Conservation (phyloP, 345 rosid genomes). For the Syzygium aqueum region DNA sequence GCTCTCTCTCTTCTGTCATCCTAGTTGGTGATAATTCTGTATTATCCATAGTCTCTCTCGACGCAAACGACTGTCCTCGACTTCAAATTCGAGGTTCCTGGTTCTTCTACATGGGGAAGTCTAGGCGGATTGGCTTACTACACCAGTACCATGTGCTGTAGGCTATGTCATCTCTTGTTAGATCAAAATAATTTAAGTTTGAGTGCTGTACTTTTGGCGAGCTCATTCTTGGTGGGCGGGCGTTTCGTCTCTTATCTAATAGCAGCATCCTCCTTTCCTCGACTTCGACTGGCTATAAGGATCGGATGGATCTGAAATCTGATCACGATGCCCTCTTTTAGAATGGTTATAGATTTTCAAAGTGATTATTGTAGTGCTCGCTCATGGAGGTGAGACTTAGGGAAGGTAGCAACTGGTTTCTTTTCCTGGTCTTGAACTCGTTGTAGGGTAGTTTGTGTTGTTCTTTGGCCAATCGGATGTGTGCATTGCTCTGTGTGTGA, state of each 20-base stretch:
- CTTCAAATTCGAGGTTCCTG: background rate
- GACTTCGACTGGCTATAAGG: background rate
- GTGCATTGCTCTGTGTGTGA: background rate
- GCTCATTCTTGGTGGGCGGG: background rate
- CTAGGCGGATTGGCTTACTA: background rate
- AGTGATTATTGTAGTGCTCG: background rate
- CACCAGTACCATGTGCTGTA: background rate
- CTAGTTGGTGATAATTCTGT: background rate
- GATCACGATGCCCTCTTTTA: background rate
- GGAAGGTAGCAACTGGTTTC: background rate
- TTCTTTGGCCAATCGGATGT: background rate
- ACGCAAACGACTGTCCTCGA: background rate
- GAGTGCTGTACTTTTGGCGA: background rate
- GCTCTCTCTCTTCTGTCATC: constrained; percentile 71
- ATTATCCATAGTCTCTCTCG: background rate
- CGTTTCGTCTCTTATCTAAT: background rate
- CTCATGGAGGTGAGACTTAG: background rate
- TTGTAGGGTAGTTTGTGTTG: background rate
- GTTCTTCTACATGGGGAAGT: background rate
- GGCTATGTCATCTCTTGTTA: background rate
- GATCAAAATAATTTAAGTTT: background rate
- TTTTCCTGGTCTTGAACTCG: background rate
- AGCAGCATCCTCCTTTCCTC: background rate
- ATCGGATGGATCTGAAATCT: background rate
- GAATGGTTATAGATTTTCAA: background rate